Conservation (phyloP, 1,139 yeast genomes). For the Tardiomyces digboiensis region DNA sequence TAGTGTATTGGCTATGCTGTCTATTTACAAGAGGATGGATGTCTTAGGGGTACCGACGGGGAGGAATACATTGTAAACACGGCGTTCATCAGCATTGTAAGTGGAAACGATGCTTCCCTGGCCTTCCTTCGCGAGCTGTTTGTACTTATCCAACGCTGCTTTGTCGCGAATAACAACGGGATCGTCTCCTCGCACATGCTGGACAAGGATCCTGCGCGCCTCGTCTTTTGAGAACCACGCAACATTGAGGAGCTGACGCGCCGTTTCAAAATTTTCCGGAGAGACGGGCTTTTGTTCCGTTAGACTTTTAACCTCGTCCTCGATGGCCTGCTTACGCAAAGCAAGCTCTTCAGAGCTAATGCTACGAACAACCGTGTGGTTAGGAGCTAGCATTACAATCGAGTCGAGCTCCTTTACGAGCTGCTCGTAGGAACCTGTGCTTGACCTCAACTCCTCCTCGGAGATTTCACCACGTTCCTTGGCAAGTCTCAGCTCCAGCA, state of each 20-base stretch:
- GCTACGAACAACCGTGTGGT: constrained; percentile 3
- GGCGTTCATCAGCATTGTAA: background rate
- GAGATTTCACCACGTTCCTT: constrained; percentile 32
- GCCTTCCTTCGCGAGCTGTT: constrained; percentile 27
- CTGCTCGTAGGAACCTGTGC: constrained; percentile 25
- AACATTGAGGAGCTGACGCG: constrained; percentile 13
- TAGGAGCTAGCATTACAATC: constrained; percentile 14
- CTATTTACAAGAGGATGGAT: background rate
- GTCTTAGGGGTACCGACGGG: background rate
- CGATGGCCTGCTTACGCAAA: background rate
- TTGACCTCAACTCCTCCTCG: constrained; percentile 23
- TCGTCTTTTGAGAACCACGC: constrained; percentile 13
- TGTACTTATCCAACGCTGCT: constrained; percentile 15
- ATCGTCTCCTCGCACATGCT: constrained; percentile 22
- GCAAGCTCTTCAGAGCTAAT: constrained; percentile 3
- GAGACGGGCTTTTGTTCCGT: constrained; percentile 10
- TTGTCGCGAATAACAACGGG: constrained; percentile 14
- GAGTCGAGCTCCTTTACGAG: constrained; percentile 31
- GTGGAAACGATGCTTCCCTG: constrained; percentile 24
- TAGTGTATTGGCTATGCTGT: too few species aligned
- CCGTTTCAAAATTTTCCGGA: constrained; percentile 16
- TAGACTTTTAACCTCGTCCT: constrained; percentile 5
- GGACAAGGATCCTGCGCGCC: constrained; percentile 26
- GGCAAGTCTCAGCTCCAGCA: constrained; percentile 41
- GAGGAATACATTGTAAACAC: background rate